These are phyloP conservation scores for Globisporangium rhizosaccharum DNA, from an alignment of 352 stramenopile species.

Conservation along the genomic window DNA sequence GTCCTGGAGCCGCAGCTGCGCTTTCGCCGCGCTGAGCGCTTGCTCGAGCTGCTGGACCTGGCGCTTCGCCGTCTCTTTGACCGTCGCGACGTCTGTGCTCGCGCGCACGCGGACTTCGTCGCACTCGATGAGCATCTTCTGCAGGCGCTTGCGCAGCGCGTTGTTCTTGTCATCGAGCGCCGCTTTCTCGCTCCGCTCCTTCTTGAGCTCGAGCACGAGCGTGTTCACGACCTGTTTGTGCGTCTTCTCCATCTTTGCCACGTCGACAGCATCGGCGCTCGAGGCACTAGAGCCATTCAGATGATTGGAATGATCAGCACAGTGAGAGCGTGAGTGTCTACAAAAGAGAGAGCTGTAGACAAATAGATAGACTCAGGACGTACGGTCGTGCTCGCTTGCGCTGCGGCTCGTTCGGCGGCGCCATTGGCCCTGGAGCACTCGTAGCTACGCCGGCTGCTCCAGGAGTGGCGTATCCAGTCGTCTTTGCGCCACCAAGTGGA, in stretches of 20 bases:
- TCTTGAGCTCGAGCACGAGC: conserved; percentile 53
- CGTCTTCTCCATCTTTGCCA: conserved; percentile 22
- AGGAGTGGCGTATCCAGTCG: not conserved
- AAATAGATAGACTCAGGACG: conserved; percentile 8
- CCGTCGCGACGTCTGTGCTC: conserved; percentile 32
- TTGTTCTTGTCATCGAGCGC: conserved; percentile 64
- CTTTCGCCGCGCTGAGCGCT: conserved; percentile 29
- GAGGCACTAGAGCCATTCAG: conserved; percentile 12
- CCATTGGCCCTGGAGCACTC: not conserved
- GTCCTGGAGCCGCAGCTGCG: conserved; percentile 55
- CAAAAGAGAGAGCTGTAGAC: conserved; percentile 1
- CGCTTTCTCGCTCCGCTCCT: conserved; percentile 40
- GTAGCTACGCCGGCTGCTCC: not conserved
- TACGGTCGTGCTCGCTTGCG: conserved; percentile 45
- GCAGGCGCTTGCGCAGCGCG: conserved; percentile 54
- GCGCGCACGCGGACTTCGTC: conserved; percentile 62
- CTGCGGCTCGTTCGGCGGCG: conserved; percentile 10
- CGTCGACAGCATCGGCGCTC: conserved; percentile 14
- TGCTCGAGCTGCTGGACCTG: conserved; percentile 44
- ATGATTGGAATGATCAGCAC: not conserved
- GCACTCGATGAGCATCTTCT: conserved; percentile 77
- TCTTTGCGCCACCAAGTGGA: not conserved
- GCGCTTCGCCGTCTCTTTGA: conserved; percentile 45
- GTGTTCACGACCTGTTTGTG: conserved; percentile 39
- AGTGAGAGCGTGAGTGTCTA: conserved; percentile 3